Evolutionary conservation across 1,284 basidiomycete genomes (phyloP), one percentile per base, ranked within the genome.

Genomic region (Tylopilus orsonianus): DNA sequence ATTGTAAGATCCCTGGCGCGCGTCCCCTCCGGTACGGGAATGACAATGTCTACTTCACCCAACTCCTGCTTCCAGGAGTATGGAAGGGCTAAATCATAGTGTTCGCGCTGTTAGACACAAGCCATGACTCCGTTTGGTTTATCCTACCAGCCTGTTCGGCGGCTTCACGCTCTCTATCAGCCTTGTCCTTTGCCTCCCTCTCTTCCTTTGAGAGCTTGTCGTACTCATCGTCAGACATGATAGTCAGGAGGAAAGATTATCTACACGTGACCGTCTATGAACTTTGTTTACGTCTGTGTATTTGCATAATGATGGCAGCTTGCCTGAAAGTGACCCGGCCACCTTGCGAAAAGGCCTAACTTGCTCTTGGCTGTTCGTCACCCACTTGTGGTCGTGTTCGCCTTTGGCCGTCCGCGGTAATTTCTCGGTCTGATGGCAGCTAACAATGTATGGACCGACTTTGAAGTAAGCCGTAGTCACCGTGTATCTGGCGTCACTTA

Each of bases 11-110:
- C 86, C 57, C 75, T 86, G 13, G 77, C 88, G 39, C 90, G 81
- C 1, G 93, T 96, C 20, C 95, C 96, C 49, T 85, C 79, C 6
- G 93, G 91, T 2, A 99, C 85, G 7, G 89, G 86, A 2, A 98
- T 75, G 6, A 78, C 75, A 48, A 99, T 72, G 48, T 95, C 90
- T 27, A 98, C 81, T 46, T 96, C 92, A 20, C 83, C 83, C 6
- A 99, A 78, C 58, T 93, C 85, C 66, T 99, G 97, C 39, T 74
- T 83, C 97, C 97, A 99, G 43, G 71, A 76, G 71, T 97, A 99
- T 2, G 97, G 97, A 49, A 99, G 75, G 13, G 83, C 90, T 93
- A 62, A 44, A 56, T 44, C 20, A 36, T 41, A 47, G 51, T 49
- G 44, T 13, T 32, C 41, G 23, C 49, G 16, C 40, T 38, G 46